Conservation (phyloP, 2,329 filamentous ascomycete genomes). For the Fusarium sp. region DNA sequence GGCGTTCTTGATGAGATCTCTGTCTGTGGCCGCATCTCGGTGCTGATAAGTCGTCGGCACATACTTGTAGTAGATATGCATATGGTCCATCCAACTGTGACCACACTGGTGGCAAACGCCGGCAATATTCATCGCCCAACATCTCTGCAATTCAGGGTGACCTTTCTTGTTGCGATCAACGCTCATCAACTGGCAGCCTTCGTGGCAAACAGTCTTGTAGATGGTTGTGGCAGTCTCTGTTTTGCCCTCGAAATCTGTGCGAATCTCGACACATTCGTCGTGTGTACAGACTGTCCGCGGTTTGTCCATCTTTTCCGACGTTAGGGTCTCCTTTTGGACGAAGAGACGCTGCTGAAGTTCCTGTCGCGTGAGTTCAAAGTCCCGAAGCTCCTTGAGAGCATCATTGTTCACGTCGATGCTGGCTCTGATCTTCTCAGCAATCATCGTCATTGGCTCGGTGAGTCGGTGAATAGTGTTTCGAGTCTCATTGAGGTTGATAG, state of each 20-base stretch:
- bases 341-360: neutral
- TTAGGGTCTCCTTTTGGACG: neutral
- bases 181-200: neutral
- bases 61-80: slow-evolving; percentile 21
- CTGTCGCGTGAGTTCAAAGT: neutral
- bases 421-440: neutral
- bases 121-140: neutral
- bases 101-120: neutral
- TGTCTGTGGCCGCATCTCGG: slow-evolving; percentile 1
- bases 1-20: neutral
- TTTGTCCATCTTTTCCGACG: neutral
- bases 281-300: neutral
- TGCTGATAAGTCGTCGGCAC: neutral
- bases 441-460: neutral
- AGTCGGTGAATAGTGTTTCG: neutral
- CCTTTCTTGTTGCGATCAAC: neutral
- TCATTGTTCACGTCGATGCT: neutral
- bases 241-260: neutral
- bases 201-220: neutral
- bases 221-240: neutral
- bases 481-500: neutral
- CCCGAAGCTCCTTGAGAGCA: neutral
- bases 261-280: neutral
- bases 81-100: slow-evolving; percentile 19
- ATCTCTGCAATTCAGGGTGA: neutral